Percentiles rank a stretch among this genome's conserved stretches.
These are phyloP conservation scores for Pisolithus tinctorius DNA, from an alignment of 768 basidiomycete genomes.

Conservation along the genomic window DNA sequence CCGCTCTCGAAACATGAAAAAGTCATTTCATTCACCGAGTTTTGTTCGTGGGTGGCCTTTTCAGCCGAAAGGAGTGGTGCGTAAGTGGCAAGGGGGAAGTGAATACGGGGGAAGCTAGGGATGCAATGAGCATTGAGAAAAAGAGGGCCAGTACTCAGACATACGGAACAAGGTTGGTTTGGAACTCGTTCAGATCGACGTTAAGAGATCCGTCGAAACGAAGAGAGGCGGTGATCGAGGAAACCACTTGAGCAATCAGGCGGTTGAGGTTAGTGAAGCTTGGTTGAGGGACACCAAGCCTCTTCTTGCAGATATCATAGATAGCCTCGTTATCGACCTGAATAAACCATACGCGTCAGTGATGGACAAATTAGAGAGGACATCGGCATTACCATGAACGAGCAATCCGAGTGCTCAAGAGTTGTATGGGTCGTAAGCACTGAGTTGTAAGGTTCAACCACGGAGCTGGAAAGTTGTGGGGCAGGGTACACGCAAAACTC, in stretches of 20 bases:
- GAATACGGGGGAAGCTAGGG: constrained; percentile 88
- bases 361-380: neutral
- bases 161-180: constrained; percentile 96
- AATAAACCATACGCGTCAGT: constrained; percentile 6
- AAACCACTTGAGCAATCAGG: constrained; percentile 97
- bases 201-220: constrained; percentile 97
- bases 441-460: constrained; percentile 99
- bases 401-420: constrained; percentile 99
- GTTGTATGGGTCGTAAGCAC: constrained; percentile 98
- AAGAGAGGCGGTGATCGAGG: constrained; percentile 93
- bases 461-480: constrained; percentile 88
- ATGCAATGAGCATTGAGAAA: constrained; percentile 1
- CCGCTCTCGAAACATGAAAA: constrained; percentile 96
- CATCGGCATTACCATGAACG: constrained; percentile 78
- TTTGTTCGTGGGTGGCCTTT: constrained; percentile 94
- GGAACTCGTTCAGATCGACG: constrained; percentile 97
- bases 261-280: constrained; percentile 93
- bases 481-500: constrained; percentile 99
- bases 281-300: constrained; percentile 76
- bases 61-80: constrained; percentile 93
- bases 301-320: constrained; percentile 99
- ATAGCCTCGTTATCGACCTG: constrained; percentile 99
- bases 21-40: constrained; percentile 97
- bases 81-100: constrained; percentile 96
- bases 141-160: constrained; percentile 24